Base-by-base conservation (phyloP, 352 stramenopile genomes). In the Pythium vanterpoolii region DNA sequence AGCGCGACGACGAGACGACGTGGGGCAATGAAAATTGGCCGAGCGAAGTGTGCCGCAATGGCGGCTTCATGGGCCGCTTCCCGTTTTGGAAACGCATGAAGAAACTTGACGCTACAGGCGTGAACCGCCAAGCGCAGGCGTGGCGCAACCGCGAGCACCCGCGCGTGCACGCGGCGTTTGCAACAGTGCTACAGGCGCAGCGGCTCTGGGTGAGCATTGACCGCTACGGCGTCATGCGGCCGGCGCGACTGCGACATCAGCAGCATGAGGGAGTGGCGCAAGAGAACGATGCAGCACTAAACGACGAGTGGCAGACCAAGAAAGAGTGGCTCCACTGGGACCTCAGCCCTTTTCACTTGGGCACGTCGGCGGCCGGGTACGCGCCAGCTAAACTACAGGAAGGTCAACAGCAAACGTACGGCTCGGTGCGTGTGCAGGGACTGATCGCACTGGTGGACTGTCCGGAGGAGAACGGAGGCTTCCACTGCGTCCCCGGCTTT, bases 51-150 rank as follows among this genome's bases (percentile, higher is more conserved):
- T 82, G 73, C 23, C 68, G 71, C 56, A 82, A 82, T 23, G 70
- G 73, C 46, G 73, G 70, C 51, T 79, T 82, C 63, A 72, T 82
- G 60, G 68, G 70, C 3, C 56, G 66, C 38, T 82, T 82, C 48
- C 73, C 73, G 26, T 81, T 69, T 68, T 78, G 68, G 73, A 81
- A 81, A 62, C 70, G 70, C 57, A 78, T 81, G 73, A 78, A 81
- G 59, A 81, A 77, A 40, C 64, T 81, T 28, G 73, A 78, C 38
- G 48, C 40, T 13, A 81, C 73, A 24, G 62, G 66, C 19, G 63
- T 81, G 56, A 78, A 76, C 44, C 59, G 61, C 14, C 73, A 81
- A 45, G 39, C 62, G 46, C 73, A 81, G 56, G 71, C 73, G 42
- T 81, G 73, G 73, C 66, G 61, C 44, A 81, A 81, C 54, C 73